Evolutionary conservation across 164 flowering plant genomes (phyloP).

Genomic region (Kingdonia uniflora): DNA sequence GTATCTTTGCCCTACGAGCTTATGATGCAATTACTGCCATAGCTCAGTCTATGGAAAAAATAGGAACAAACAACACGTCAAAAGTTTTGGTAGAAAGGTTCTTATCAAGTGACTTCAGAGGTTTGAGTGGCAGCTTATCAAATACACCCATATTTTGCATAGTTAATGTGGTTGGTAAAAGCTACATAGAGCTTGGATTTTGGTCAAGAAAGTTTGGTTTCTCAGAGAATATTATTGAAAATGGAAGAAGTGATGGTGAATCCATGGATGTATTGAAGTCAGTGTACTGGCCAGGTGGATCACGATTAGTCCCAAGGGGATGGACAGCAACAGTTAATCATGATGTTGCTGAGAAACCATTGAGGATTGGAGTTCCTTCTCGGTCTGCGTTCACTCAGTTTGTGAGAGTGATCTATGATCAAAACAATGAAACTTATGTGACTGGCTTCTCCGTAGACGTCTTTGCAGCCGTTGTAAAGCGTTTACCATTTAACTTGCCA

Average conservation of each 20-base stretch:
- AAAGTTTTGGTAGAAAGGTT: constrained; percentile 5
- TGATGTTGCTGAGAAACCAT: not conserved
- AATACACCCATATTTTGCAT: constrained; percentile 14
- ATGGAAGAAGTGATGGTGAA: not conserved
- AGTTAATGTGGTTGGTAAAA: constrained; percentile 23
- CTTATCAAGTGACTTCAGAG: constrained; percentile 3
- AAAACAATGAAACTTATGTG: not conserved
- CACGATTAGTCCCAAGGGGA: constrained; percentile 18
- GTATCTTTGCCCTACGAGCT: constrained; percentile 21
- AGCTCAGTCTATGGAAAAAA: constrained; percentile 10
- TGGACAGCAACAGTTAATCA: constrained; percentile 10
- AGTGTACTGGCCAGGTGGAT: constrained; percentile 30
- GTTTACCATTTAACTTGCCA: constrained; percentile 12
- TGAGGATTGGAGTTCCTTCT: constrained; percentile 18
- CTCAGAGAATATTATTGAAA: constrained; percentile 2
- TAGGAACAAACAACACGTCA: not conserved
- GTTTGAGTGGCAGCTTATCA: constrained; percentile 14
- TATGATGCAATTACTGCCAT: constrained; percentile 23
- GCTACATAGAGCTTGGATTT: constrained; percentile 24
- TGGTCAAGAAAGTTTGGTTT: constrained; percentile 25
- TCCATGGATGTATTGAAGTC: constrained; percentile 15
- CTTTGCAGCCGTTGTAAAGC: constrained; percentile 11
- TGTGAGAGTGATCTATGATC: constrained; percentile 9
- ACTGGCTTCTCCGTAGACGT: constrained; percentile 15
- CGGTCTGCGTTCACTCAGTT: constrained; percentile 12